phyloP scores from a whole-genome alignment of 176 grass and related monocot genomes.

The Carex scoparia region DNA sequence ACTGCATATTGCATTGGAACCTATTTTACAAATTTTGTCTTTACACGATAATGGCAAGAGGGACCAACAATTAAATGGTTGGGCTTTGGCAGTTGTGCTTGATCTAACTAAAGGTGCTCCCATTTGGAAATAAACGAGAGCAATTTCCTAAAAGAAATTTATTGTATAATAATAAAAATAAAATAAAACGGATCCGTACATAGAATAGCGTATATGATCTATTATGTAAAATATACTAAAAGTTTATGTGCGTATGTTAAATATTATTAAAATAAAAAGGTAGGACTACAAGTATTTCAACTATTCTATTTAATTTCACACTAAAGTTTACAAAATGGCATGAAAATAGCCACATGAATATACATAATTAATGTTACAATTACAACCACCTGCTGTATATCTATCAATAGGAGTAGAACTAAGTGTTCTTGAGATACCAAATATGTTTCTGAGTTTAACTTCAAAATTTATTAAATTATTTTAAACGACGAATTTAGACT shows the following conservation, averaged over 20 bases:
- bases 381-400: neutral
- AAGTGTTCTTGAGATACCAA: neutral
- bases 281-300: neutral
- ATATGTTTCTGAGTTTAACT: too few species aligned
- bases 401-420: neutral
- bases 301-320: neutral
- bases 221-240: neutral
- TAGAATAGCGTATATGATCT: neutral
- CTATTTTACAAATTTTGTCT: neutral
- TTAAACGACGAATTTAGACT: too few species aligned
- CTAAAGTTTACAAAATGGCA: conserved; percentile 1
- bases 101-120: neutral
- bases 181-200: neutral
- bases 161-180: neutral
- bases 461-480: too few species aligned
- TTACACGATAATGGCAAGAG: neutral
- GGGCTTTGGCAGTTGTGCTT: neutral
- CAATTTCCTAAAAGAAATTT: neutral
- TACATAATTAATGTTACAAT: conserved; percentile 8
- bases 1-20: neutral
- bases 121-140: neutral
- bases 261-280: neutral
- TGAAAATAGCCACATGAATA: neutral
- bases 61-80: conserved; percentile 2
- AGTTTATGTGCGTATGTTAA: neutral